Evolutionary conservation across 2,329 filamentous ascomycete genomes (phyloP), one percentile per base, ranked within the genome.

Genomic region (Plectosphaerella cucumerina): DNA sequence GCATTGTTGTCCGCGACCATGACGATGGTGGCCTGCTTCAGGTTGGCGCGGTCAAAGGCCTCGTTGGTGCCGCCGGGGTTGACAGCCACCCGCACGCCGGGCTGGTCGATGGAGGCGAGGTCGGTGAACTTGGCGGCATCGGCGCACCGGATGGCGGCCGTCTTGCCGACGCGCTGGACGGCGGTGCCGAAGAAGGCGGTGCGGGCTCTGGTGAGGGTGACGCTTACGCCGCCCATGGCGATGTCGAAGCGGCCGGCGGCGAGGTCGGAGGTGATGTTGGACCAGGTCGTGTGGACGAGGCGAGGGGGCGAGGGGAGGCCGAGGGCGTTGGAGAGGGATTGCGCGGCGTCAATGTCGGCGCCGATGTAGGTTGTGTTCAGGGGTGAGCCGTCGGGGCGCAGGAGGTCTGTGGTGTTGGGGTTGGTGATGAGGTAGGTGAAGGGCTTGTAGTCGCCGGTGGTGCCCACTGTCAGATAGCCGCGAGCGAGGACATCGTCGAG

Each of bases 51-150:
- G 51, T 55, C 53, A n/a, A 55, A 55, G 4, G 51, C 53, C 31
- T 55, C 53, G 14, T 55, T 55, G 22, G 53, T 55, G 2, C 53
- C 53, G 5, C 53, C 51, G 1, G 53, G 51, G 45, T 55, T 55
- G 42, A 49, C 53, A 14, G 48, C 53, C 1, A 55, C 51, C 11
- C 39, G 50, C 17, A 55, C 51, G 12, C 51, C 53, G 1, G 26
- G 14, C 22, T 48, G 45, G 15, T 55, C 53, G 12, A 55, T 35
- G 6, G 53, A 39, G 17, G 42, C 48, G 21, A 55, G 53, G 51
- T 50, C 45, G 20, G 35, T 50, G 48, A 21, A 55, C 45, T 49
- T 55, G 11, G 10, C 31, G 10, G 53, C 45, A 37, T 53, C 53
- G 23, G 51, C 48, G 42, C 53, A 55, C 26, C 53, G 48, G 17